phyloP scores from a whole-genome alignment of 1,284 basidiomycete genomes.

The Megacollybia platyphylla region DNA sequence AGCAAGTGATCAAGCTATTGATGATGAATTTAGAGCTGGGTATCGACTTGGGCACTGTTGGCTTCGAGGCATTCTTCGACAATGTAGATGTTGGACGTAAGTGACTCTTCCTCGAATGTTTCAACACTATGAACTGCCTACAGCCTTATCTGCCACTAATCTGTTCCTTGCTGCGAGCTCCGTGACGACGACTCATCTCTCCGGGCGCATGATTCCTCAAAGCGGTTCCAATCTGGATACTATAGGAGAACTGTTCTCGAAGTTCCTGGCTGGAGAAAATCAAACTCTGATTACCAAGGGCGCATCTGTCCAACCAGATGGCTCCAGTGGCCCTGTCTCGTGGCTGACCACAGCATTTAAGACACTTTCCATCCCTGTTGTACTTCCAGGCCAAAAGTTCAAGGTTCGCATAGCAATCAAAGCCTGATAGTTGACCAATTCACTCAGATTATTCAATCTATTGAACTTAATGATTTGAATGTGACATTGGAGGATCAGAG shows the following conservation, averaged over 20 bases:
- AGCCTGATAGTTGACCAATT: slow-evolving; percentile 2
- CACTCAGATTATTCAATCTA: slow-evolving; percentile 51
- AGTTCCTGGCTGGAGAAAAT: slow-evolving; percentile 56
- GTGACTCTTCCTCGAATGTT: slow-evolving; percentile 11
- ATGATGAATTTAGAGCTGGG: slow-evolving; percentile 38
- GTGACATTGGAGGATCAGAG: slow-evolving; percentile 37
- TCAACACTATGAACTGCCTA: slow-evolving; percentile 4
- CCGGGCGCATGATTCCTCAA: slow-evolving; percentile 54
- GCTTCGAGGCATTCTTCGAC: slow-evolving; percentile 52
- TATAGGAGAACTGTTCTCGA: slow-evolving; percentile 56
- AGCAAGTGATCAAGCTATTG: not conserved
- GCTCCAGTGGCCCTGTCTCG: slow-evolving; percentile 32
- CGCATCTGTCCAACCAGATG: slow-evolving; percentile 48
- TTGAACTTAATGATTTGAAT: slow-evolving; percentile 48
- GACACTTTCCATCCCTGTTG: slow-evolving; percentile 50
- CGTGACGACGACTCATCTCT: slow-evolving; percentile 37
- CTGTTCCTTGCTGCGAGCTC: slow-evolving; percentile 43
- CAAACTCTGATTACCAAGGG: slow-evolving; percentile 51
- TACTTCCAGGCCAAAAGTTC: slow-evolving; percentile 52
- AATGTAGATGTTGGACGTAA: slow-evolving; percentile 41
- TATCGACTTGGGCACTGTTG: slow-evolving; percentile 60
- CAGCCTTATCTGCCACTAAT: slow-evolving; percentile 36
- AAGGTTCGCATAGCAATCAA: slow-evolving; percentile 17
- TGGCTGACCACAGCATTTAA: slow-evolving; percentile 68
- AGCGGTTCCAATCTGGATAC: slow-evolving; percentile 37